phyloP scores from a whole-genome alignment of 306 rosid genomes.

The Cicer arietinum region DNA sequence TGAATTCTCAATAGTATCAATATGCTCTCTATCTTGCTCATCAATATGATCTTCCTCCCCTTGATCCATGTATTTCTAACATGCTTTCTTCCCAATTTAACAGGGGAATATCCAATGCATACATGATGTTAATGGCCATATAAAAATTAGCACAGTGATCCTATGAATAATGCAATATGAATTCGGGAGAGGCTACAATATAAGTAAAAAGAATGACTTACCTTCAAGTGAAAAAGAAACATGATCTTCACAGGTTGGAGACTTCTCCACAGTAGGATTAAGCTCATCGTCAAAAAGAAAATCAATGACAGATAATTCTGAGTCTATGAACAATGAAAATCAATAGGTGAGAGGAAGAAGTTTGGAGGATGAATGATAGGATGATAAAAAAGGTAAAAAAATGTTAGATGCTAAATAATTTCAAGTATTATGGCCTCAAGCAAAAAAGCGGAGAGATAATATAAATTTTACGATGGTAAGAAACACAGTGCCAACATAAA shows the following conservation, averaged over 20 bases:
- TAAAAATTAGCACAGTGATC: conserved; percentile 2
- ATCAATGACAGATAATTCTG: conserved; percentile 74
- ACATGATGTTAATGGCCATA: conserved; percentile 26
- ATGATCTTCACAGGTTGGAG: conserved; percentile 75
- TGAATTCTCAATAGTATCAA: too few species aligned
- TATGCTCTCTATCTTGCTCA: too few species aligned
- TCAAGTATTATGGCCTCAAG: conserved; percentile 24
- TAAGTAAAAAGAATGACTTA: conserved; percentile 41
- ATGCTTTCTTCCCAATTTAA: conserved; percentile 26
- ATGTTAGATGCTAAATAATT: conserved; percentile 8
- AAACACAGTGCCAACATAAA: conserved; percentile 13
- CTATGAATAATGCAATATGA: conserved; percentile 19
- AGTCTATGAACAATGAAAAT: conserved; percentile 53
- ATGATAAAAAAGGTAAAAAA: not conserved
- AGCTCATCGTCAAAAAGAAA: conserved; percentile 72
- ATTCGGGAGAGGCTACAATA: conserved; percentile 13
- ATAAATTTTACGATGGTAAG: conserved; percentile 38
- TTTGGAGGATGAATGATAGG: not conserved
- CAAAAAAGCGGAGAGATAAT: conserved; percentile 33
- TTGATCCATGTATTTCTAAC: too few species aligned
- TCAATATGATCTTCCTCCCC: too few species aligned
- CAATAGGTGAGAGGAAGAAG: conserved; percentile 27
- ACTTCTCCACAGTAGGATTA: conserved; percentile 49
- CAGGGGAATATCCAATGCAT: conserved; percentile 30
- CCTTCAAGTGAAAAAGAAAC: conserved; percentile 94